Evolutionary conservation across 768 basidiomycete genomes (phyloP).

Genomic region (Tricholoma sp.): DNA sequence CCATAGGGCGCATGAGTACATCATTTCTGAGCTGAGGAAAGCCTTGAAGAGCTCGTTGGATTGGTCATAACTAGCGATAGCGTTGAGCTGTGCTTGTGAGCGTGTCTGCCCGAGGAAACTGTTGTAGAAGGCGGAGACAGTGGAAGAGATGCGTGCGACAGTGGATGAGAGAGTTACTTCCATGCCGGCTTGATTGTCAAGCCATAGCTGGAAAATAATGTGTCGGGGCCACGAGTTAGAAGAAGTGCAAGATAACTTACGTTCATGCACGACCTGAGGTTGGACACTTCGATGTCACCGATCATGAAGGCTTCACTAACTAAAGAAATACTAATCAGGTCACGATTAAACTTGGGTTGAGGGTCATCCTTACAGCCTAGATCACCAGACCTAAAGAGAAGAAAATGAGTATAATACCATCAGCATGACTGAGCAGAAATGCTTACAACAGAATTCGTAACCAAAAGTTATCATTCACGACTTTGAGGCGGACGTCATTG

Average conservation of each 20-base stretch:
- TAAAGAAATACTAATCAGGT: slow-evolving; percentile 22
- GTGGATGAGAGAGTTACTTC: slow-evolving; percentile 52
- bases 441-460: slow-evolving; percentile 58
- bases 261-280: slow-evolving; percentile 57
- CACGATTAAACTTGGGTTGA: background rate
- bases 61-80: slow-evolving; percentile 86
- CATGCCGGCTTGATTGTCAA: slow-evolving; percentile 60
- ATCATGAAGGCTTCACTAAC: slow-evolving; percentile 76
- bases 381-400: slow-evolving; percentile 46
- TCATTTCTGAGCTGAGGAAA: slow-evolving; percentile 87
- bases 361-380: slow-evolving; percentile 50
- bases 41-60: slow-evolving; percentile 88
- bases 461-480: slow-evolving; percentile 64
- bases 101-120: slow-evolving; percentile 70
- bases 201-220: slow-evolving; percentile 47
- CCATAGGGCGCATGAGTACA: slow-evolving; percentile 91
- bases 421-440: slow-evolving; percentile 4
- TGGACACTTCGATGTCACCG: slow-evolving; percentile 58
- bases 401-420: slow-evolving; percentile 12
- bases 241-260: slow-evolving; percentile 33
- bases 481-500: slow-evolving; percentile 55
- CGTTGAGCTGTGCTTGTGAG: slow-evolving; percentile 71
- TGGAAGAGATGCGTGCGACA: slow-evolving; percentile 50
- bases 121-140: slow-evolving; percentile 60
- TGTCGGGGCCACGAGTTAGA: slow-evolving; percentile 2